Evolutionary conservation across 106 monocot genomes (phyloP), one percentile per base, ranked within the genome.

Genomic region (Hemerocallis citrina): DNA sequence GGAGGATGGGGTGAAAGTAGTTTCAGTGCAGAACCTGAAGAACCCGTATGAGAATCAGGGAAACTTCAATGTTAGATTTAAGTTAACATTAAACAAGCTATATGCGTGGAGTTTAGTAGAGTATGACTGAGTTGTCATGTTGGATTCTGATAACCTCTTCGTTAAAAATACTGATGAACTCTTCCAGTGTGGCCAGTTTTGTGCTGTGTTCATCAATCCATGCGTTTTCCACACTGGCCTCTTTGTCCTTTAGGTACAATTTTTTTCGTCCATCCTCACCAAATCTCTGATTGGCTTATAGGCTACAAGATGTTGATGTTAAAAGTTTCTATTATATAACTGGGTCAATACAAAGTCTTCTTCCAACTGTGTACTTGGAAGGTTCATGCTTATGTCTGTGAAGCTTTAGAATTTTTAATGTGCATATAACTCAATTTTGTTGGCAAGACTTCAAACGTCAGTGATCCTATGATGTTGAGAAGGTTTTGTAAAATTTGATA

Each of bases 161-260:
- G 73, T 98, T 22, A 91, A 92, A 52, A 81, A 61, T 5, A 88
- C 96, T 5, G 91, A 98, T 55, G 91, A 98, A 57, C 96, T 98
- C 36, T 92, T 98, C 63, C 96, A 92, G 62, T 98, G 91, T 35
- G 96, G 96, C 30, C 84, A 92, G 70, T 92, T 92, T 41, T 98
- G 96, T 43, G 91, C 96, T 13, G 91, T 81, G 48, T 91, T 88
- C 81, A 91, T 91, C 69, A 91, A 98, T 66, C 91, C 91, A 29
- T 98, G 96, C 70, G 81, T 90, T 6, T 52, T 52, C 28, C 52
- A 52, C 29, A 54, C 54, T 27, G 54, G 54, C 6, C 54, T 54
- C 29, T 54, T 54, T 30, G 54, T 54, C 29, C 54, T 54, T 29
- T 27, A 54, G 54, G 54, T 28, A 7, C 54, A 28, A 7, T 54